phyloP scores from a whole-genome alignment of 345 rosid species.

The Garcia nutans region DNA sequence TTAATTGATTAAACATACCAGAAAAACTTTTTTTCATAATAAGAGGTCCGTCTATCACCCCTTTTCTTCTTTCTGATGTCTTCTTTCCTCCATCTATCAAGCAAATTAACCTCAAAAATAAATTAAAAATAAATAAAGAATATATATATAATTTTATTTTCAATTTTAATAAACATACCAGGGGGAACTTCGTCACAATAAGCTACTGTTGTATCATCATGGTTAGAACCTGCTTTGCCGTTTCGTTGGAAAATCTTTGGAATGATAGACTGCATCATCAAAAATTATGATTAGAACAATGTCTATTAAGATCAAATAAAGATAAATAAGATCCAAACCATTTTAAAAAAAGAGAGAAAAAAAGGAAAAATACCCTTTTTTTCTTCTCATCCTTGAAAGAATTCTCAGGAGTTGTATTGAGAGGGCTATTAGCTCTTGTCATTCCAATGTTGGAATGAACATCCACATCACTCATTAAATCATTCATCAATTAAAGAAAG shows the following conservation, averaged over 20 bases:
- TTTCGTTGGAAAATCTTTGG: conserved; percentile 63
- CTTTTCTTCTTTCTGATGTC: conserved; percentile 35
- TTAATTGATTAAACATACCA: conserved; percentile 39
- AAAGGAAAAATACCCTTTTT: conserved; percentile 55
- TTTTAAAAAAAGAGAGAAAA: not conserved
- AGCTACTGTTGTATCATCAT: conserved; percentile 33
- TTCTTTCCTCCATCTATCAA: conserved; percentile 49
- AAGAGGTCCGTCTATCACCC: conserved; percentile 51
- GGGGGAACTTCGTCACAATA: conserved; percentile 23
- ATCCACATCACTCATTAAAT: conserved; percentile 22
- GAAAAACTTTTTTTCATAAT: conserved; percentile 57
- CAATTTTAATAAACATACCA: conserved; percentile 26
- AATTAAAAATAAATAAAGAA: not conserved
- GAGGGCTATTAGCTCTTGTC: conserved; percentile 33
- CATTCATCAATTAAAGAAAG: conserved; percentile 26
- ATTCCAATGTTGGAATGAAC: conserved; percentile 24
- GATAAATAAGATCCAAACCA: not conserved
- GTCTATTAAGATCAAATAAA: not conserved
- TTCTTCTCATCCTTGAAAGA: conserved; percentile 61
- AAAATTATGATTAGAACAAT: not conserved
- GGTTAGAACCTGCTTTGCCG: conserved; percentile 36
- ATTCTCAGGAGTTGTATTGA: conserved; percentile 26
- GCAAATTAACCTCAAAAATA: conserved; percentile 6
- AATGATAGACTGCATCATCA: conserved; percentile 41
- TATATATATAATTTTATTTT: too few species aligned